Evolutionary conservation across 768 basidiomycete species (phyloP), one percentile per base, ranked within the genome.

Genomic region (Gymnopilus dilepis): DNA sequence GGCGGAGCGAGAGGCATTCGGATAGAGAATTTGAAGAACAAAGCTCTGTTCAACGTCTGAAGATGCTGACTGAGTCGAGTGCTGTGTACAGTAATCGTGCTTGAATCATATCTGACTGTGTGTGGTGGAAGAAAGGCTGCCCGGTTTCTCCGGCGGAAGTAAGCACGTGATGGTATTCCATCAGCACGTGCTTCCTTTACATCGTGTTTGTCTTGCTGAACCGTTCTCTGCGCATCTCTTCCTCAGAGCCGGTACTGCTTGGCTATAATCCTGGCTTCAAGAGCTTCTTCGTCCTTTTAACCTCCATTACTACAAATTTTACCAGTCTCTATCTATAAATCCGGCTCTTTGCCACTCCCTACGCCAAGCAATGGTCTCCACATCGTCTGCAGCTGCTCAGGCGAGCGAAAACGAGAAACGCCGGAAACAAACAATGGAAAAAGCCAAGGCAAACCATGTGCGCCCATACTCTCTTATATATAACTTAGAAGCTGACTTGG

Each of bases 1-100:
- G 97, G 94, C 9, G 91, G 84, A 8, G 82, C 69, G 41, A 97
- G 81, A 66, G 90, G 87, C 91, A 92, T 94, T 51, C 19, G 22
- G 4, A 15, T 47, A 13, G 28, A 30, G 28, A 31, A 50, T 7
- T 4, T 50, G 9, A 15, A 15, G 9, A n/a, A 31, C 17, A 9
- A 22, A 19, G 30, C 28, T 50, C 17, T 15, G 15, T 48, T 30
- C 24, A 30, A n/a, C 47, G 47, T n/a, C 17, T 8, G 17, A 50
- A 26, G 47, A 50, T 50, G 47, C 47, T 50, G 47, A 50, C 28
- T 50, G 47, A 50, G 47, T 31, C 30, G 21, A 55, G 37, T 28
- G 40, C 4, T 56, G 38, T 56, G 54, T 56, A n/a, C n/a, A n/a
- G n/a, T n/a, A 56, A 56, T 41, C 37, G 19, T 56, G 40, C 26